Percentiles rank a stretch among this genome's conserved stretches.
Evolutionary conservation across 2,329 filamentous ascomycete genomes (phyloP).

Genomic region (Trichoderma brevicompactum): DNA sequence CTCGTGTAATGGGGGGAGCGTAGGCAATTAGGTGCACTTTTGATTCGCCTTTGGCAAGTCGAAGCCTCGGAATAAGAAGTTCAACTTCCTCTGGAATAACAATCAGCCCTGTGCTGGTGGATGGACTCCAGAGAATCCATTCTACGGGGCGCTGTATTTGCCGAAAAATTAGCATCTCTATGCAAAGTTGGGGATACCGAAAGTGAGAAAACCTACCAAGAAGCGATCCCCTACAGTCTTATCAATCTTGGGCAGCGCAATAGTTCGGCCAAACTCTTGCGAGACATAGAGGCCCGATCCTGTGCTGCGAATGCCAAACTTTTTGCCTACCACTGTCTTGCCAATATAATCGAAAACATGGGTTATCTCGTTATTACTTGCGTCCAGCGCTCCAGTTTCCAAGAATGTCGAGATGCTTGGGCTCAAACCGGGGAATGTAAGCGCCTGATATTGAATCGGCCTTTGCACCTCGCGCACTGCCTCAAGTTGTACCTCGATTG

Average conservation of each 20-base stretch:
- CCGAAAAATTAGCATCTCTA: background rate
- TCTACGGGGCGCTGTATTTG: constrained; percentile 53
- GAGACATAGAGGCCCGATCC: constrained; percentile 44
- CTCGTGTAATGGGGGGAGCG: constrained; percentile 61
- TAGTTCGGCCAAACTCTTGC: constrained; percentile 31
- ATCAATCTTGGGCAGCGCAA: constrained; percentile 5
- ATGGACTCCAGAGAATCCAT: constrained; percentile 64
- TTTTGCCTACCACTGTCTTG: constrained; percentile 42
- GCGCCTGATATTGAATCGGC: constrained; percentile 45
- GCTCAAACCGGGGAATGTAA: constrained; percentile 53
- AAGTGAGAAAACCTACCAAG: constrained; percentile 19
- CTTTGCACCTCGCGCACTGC: constrained; percentile 59
- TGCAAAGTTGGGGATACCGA: background rate
- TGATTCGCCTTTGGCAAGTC: constrained; percentile 15
- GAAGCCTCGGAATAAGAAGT: constrained; percentile 52
- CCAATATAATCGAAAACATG: constrained; percentile 49
- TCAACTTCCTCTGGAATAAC: constrained; percentile 69
- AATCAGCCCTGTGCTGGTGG: constrained; percentile 55
- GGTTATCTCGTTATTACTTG: background rate
- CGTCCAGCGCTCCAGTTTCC: constrained; percentile 44
- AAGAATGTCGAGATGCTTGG: constrained; percentile 52
- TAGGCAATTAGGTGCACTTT: constrained; percentile 58
- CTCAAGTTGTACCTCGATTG: constrained; percentile 63
- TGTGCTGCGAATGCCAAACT: constrained; percentile 34
- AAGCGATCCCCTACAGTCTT: constrained; percentile 12